These are phyloP conservation scores for Arachnomyces sp. DNA, from an alignment of 2,329 filamentous ascomycete genomes.

Conservation along the genomic window DNA sequence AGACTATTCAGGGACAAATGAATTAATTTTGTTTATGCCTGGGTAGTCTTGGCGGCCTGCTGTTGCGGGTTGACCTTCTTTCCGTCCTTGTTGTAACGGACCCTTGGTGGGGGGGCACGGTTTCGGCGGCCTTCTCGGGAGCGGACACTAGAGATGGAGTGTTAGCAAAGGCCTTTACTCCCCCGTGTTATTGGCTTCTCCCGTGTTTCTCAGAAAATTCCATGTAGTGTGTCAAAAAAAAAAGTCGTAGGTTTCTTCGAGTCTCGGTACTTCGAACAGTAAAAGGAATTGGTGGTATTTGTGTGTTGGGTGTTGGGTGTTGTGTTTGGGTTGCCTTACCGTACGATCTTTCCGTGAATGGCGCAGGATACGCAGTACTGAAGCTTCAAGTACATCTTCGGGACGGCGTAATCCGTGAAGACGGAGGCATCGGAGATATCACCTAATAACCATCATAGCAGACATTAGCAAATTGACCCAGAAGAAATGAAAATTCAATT, in stretches of 20 bases:
- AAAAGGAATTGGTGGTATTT: background rate
- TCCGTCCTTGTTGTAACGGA: slow-evolving; percentile 99
- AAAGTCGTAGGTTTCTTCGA: slow-evolving; percentile 4
- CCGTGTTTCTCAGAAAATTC: background rate
- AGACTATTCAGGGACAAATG: slow-evolving; percentile 1
- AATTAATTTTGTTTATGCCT: slow-evolving; percentile 15
- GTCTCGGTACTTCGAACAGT: background rate
- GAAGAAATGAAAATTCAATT: slow-evolving; percentile 7
- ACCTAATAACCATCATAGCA: slow-evolving; percentile 67
- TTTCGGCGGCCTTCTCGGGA: slow-evolving; percentile 96
- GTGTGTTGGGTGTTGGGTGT: too few species aligned
- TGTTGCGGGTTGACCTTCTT: slow-evolving; percentile 97
- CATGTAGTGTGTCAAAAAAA: too few species aligned
- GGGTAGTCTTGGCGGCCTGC: slow-evolving; percentile 61
- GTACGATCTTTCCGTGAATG: slow-evolving; percentile 99
- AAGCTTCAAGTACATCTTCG: slow-evolving; percentile 99
- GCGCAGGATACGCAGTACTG: slow-evolving; percentile 99
- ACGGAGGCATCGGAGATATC: slow-evolving; percentile 99
- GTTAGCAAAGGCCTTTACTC: slow-evolving; percentile 3
- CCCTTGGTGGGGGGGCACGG: slow-evolving; percentile 93
- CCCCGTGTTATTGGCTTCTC: background rate
- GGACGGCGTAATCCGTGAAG: slow-evolving; percentile 97
- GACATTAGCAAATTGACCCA: too few species aligned
- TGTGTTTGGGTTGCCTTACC: too few species aligned
- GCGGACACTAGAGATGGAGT: slow-evolving; percentile 64